phyloP scores from a whole-genome alignment of 192 early-diverging fungal species.

The Mortierella antarctica region DNA sequence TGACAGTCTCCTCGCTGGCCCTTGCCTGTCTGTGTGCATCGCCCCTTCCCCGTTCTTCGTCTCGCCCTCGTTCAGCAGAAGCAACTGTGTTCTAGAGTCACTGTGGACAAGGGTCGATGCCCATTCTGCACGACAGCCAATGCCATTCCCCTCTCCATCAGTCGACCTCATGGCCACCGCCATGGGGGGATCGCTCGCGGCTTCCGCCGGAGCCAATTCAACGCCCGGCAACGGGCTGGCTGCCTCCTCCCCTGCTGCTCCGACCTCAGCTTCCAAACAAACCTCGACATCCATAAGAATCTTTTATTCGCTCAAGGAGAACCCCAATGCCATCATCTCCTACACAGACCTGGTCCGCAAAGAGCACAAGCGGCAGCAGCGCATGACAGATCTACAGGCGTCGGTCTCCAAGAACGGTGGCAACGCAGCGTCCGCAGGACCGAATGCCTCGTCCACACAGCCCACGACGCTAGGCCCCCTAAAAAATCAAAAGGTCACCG shows the following conservation, averaged over 20 bases:
- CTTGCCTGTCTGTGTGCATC: too few species aligned
- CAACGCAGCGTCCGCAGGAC: not conserved
- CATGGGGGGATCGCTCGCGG: conserved; percentile 23
- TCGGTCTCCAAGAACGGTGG: conserved; percentile 8
- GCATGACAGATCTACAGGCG: not conserved
- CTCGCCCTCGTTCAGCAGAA: too few species aligned
- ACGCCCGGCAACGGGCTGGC: not conserved
- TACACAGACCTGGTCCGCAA: conserved; percentile 41
- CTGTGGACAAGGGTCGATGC: not conserved
- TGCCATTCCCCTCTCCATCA: conserved; percentile 31
- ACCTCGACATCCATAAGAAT: conserved; percentile 24
- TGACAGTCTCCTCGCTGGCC: too few species aligned
- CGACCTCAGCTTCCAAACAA: not conserved
- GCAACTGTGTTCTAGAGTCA: too few species aligned
- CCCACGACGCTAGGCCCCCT: conserved; percentile 6
- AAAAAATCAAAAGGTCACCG: conserved; percentile 28
- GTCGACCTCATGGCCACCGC: conserved; percentile 34
- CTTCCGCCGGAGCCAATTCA: not conserved
- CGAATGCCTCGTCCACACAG: not conserved
- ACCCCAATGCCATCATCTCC: conserved; percentile 49
- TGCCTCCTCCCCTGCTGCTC: not conserved
- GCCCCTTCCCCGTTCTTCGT: too few species aligned
- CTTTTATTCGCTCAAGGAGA: conserved; percentile 41
- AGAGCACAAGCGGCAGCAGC: conserved; percentile 34
- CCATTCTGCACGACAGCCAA: conserved; percentile 11